Conservation (phyloP, 2,329 filamentous ascomycete genomes). For the Alternaria sp. region DNA sequence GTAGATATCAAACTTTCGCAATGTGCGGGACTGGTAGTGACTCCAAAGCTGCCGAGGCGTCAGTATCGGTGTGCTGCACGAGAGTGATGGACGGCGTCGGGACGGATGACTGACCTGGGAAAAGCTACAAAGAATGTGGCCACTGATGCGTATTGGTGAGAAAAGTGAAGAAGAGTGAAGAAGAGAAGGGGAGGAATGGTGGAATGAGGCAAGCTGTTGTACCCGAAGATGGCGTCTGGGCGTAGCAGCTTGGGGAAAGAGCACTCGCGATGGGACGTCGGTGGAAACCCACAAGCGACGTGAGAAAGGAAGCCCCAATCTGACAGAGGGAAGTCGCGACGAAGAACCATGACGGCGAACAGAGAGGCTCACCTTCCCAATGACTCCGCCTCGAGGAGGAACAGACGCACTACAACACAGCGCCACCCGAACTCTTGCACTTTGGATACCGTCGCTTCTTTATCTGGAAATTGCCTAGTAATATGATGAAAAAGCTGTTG, state of each 20-base stretch:
- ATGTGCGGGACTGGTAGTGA: conserved; percentile 49
- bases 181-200: conserved; percentile 19
- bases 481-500: conserved; percentile 43
- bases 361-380: conserved; percentile 32
- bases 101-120: conserved; percentile 41
- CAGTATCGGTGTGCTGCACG: conserved; percentile 14
- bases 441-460: neutral
- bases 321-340: conserved; percentile 21
- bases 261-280: conserved; percentile 23
- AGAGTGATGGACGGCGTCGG: conserved; percentile 3
- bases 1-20: conserved; percentile 51
- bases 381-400: conserved; percentile 13
- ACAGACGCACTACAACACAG: conserved; percentile 19
- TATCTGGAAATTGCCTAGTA: conserved; percentile 14
- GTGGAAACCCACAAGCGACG: conserved; percentile 4
- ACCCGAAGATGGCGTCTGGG: conserved; percentile 28
- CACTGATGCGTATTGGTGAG: conserved; percentile 51
- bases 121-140: conserved; percentile 55
- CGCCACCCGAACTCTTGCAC: conserved; percentile 3
- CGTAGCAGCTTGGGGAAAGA: conserved; percentile 36
- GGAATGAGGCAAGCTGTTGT: conserved; percentile 23
- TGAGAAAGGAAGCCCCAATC: conserved; percentile 26
- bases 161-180: conserved; percentile 46
- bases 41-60: conserved; percentile 46
- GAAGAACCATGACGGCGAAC: conserved; percentile 5